Percentiles rank a stretch among this genome's conserved stretches.
phyloP scores from a whole-genome alignment of 495 filamentous ascomycete species.

The Talaromyces wortmannii region DNA sequence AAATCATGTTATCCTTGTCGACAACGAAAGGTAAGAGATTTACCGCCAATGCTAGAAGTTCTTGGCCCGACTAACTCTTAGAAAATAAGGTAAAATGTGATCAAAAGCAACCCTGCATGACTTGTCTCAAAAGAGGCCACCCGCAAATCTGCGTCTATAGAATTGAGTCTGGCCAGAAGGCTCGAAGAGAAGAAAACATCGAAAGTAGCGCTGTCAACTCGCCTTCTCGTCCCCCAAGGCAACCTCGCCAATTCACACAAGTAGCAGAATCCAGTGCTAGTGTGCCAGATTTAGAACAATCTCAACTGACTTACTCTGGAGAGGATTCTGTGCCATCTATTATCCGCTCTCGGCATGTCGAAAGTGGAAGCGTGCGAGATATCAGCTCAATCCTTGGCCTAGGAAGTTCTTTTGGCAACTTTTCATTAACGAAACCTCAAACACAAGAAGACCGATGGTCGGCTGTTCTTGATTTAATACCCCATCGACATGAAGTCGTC shows the following conservation, averaged over 20 bases:
- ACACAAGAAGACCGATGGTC: constrained; percentile 21
- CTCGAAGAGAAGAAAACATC: no score
- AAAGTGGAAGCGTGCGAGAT: constrained; percentile 52
- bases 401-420: constrained; percentile 63
- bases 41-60: no score
- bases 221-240: not conserved
- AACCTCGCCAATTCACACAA: not conserved
- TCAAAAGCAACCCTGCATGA: constrained; percentile 21
- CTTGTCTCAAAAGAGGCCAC: constrained; percentile 22
- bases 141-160: constrained; percentile 28
- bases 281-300: constrained; percentile 9
- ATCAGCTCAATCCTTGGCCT: constrained; percentile 53
- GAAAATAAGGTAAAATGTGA: constrained; percentile 31
- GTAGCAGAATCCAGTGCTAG: not conserved
- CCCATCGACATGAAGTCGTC: constrained; percentile 22
- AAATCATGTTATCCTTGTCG: constrained; percentile 33
- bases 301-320: constrained; percentile 36
- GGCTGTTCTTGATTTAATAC: constrained; percentile 20
- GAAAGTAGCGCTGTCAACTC: no score
- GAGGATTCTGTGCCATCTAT: constrained; percentile 31
- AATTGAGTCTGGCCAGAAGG: no score
- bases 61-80: no score
- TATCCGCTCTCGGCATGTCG: constrained; percentile 12
- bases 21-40: constrained; percentile 10
- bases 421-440: constrained; percentile 49